phyloP scores from a whole-genome alignment of 78 protist species.

The Protostelium mycophagum region DNA sequence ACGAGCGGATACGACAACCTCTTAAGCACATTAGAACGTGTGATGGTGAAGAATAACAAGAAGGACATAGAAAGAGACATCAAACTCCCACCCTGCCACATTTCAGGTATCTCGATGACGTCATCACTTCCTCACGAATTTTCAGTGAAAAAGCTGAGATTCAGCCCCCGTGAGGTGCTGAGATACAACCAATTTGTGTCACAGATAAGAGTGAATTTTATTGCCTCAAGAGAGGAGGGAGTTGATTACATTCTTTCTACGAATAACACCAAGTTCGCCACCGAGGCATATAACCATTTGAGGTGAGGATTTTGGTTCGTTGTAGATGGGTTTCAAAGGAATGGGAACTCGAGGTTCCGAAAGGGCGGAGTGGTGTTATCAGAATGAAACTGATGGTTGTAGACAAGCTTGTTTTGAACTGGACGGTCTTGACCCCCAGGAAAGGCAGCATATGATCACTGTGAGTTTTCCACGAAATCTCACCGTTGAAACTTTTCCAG shows the following conservation, averaged over 20 bases:
- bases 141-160: not conserved
- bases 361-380: too few species aligned
- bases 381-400: too few species aligned
- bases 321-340: not conserved
- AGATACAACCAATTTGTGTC: conserved; percentile 27
- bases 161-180: not conserved
- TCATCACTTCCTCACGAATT: not conserved
- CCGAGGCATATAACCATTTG: conserved; percentile 17
- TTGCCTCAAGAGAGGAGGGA: conserved; percentile 47
- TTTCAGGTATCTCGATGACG: not conserved
- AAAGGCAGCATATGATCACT: not conserved
- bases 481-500: too few species aligned
- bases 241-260: conserved; percentile 20
- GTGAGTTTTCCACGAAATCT: too few species aligned
- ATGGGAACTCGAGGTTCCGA: too few species aligned
- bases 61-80: not conserved
- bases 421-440: conserved; percentile 19
- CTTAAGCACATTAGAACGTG: not conserved
- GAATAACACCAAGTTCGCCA: conserved; percentile 20
- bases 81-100: not conserved
- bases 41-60: not conserved
- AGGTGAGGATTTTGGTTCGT: conserved; percentile 17
- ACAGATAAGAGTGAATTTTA: conserved; percentile 28
- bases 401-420: conserved; percentile 2
- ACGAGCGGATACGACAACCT: not conserved